phyloP scores from a whole-genome alignment of 169 alveolate species.

The Plasmodium vivax region DNA sequence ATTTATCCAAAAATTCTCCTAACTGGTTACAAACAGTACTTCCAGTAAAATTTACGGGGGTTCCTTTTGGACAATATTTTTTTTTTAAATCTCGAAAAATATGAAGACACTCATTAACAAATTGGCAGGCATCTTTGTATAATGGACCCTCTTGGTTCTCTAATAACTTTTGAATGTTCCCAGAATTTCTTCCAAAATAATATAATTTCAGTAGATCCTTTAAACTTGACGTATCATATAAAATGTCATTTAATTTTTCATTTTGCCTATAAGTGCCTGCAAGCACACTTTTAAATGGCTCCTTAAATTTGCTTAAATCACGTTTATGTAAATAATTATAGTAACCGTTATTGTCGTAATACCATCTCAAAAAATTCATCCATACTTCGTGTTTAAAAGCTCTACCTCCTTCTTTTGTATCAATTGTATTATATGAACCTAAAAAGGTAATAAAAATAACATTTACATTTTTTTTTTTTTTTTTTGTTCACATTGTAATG shows the following conservation, averaged over 20 bases:
- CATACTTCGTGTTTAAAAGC: neutral
- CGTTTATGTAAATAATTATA: neutral
- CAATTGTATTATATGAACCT: neutral
- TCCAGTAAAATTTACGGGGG: neutral
- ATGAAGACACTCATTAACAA: neutral
- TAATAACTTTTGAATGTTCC: neutral
- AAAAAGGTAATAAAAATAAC: neutral
- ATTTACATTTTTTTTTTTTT: neutral
- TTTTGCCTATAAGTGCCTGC: neutral
- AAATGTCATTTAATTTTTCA: neutral
- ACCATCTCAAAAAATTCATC: neutral
- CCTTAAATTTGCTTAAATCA: neutral
- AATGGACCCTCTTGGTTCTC: neutral
- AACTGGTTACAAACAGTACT: neutral
- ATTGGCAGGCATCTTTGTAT: neutral
- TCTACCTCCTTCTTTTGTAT: neutral
- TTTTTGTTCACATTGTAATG: neutral
- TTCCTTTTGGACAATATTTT: neutral
- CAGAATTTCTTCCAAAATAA: neutral
- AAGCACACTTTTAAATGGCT: neutral
- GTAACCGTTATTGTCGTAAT: neutral
- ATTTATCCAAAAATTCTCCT: neutral
- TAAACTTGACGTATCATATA: neutral
- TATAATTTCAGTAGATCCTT: neutral
- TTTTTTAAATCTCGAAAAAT: neutral